Evolutionary conservation across 495 filamentous ascomycete species (phyloP).

Genomic region (Hypoxylon fuscum): DNA sequence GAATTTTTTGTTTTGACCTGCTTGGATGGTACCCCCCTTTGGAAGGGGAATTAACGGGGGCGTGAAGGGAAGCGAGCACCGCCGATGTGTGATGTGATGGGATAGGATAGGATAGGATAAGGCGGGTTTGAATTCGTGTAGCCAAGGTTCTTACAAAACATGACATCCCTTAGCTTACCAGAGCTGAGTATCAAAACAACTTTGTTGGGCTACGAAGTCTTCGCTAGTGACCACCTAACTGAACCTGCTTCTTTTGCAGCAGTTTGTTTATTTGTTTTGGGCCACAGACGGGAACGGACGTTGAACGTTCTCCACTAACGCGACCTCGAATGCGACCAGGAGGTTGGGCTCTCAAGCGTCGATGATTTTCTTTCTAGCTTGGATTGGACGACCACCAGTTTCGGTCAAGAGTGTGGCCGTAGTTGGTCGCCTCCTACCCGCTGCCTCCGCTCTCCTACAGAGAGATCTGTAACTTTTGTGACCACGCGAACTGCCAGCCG

Average conservation of each 20-base stretch:
- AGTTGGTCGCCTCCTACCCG: slow-evolving; percentile 36
- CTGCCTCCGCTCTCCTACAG: slow-evolving; percentile 10
- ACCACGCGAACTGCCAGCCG: slow-evolving; percentile 36
- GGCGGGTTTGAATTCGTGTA: slow-evolving; percentile 41
- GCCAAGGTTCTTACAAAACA: slow-evolving; percentile 36
- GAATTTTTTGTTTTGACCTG: slow-evolving; percentile 13
- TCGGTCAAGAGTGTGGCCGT: slow-evolving; percentile 38
- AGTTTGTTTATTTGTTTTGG: slow-evolving; percentile 39
- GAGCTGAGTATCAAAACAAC: slow-evolving; percentile 11
- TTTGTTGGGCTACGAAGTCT: neutral
- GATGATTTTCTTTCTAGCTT: slow-evolving; percentile 22
- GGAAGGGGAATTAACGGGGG: slow-evolving; percentile 17
- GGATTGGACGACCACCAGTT: slow-evolving; percentile 21
- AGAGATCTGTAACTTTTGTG: slow-evolving; percentile 17
- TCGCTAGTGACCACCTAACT: neutral
- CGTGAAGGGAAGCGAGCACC: slow-evolving; percentile 5
- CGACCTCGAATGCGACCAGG: slow-evolving; percentile 40
- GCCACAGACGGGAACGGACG: slow-evolving; percentile 31
- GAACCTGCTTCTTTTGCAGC: slow-evolving; percentile 3
- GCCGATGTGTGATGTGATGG: slow-evolving; percentile 11
- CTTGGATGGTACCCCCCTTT: slow-evolving; percentile 11
- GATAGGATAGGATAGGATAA: slow-evolving; percentile 30
- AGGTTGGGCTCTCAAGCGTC: slow-evolving; percentile 40
- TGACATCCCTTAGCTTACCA: slow-evolving; percentile 24
- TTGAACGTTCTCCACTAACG: slow-evolving; percentile 32